These are phyloP conservation scores for Clarireedia paspali DNA, from an alignment of 2,329 filamentous ascomycete species.

Conservation along the genomic window DNA sequence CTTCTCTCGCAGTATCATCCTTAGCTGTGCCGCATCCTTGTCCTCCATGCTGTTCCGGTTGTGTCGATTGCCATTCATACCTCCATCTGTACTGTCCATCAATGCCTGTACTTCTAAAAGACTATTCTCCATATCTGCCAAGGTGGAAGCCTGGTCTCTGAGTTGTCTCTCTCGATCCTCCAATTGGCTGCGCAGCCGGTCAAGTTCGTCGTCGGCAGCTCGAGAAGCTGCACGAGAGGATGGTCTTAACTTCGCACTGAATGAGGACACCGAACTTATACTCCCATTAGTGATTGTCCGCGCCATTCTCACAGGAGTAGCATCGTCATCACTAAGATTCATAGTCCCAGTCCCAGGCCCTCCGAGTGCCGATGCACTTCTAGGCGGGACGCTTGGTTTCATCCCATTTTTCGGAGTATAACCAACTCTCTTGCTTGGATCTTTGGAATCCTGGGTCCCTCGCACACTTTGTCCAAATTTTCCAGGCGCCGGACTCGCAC, in stretches of 20 bases:
- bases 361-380: constrained; percentile 54
- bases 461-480: constrained; percentile 59
- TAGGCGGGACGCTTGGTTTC: constrained; percentile 42
- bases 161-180: constrained; percentile 81
- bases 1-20: constrained; percentile 82
- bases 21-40: constrained; percentile 68
- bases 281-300: constrained; percentile 45
- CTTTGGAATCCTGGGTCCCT: constrained; percentile 44
- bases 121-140: constrained; percentile 85
- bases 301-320: constrained; percentile 43
- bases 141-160: constrained; percentile 74
- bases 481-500: constrained; percentile 53
- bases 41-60: constrained; percentile 49
- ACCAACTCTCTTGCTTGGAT: constrained; percentile 48
- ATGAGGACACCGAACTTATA: constrained; percentile 46
- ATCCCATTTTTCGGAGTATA: constrained; percentile 39
- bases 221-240: constrained; percentile 34
- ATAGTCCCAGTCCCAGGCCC: constrained; percentile 26
- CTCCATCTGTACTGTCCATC: constrained; percentile 49
- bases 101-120: constrained; percentile 73
- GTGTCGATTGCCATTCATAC: constrained; percentile 34
- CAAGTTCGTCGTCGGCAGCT: constrained; percentile 61
- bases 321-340: constrained; percentile 49
- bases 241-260: constrained; percentile 46
- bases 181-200: constrained; percentile 63